Base-by-base conservation (phyloP, 2,329 filamentous ascomycete genomes). In the Balansia obtecta region DNA sequence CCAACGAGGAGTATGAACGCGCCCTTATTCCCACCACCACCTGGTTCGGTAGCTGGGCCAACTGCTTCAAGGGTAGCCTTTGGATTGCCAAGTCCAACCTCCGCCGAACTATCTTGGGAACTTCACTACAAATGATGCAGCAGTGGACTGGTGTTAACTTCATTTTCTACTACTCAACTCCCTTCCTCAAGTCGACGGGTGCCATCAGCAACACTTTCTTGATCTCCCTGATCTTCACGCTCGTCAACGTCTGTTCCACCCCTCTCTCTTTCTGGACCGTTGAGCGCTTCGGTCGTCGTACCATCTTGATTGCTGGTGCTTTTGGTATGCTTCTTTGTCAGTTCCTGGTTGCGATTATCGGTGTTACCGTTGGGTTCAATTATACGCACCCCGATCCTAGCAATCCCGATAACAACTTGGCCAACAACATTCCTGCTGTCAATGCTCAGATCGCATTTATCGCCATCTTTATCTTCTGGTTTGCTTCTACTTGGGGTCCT, bases 401-500 rank as follows among this genome's bases (percentile, higher is more conserved):
- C 20, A 62, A 74, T 45, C 60, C 69, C 0, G 57, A 57, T 32
- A 59, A 57, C 18, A 64, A 61, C 18, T 67, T 72, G 8, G 72
- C 73, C 60, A 48, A 76, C 69, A 79, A 83, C 65, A 68, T 74
- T 53, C 56, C 71, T 2, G 82, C 80, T 34, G 75, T 78, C 59
- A 74, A 78, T 58, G 80, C 85, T 46, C 83, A 90, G 75, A 88
- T 95, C 57, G 80, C 86, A 54, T 93, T 94, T 72, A 93, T 93
- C 63, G 85, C 83, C 71, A 83, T 95, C 73, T 93, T 89, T 77
- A 90, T 95, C 75, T 89, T 88, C 77, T 91, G 85, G 77, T 95
- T 95, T 66, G 88, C 88, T 53, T 82, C 79, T 52, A 95, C 88
- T 56, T 95, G 88, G 88, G 88, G 88, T 49, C 87, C 88, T 7